These are phyloP conservation scores for Chalciporus pseudorubinellus DNA, from an alignment of 768 basidiomycete species.

Conservation along the genomic window DNA sequence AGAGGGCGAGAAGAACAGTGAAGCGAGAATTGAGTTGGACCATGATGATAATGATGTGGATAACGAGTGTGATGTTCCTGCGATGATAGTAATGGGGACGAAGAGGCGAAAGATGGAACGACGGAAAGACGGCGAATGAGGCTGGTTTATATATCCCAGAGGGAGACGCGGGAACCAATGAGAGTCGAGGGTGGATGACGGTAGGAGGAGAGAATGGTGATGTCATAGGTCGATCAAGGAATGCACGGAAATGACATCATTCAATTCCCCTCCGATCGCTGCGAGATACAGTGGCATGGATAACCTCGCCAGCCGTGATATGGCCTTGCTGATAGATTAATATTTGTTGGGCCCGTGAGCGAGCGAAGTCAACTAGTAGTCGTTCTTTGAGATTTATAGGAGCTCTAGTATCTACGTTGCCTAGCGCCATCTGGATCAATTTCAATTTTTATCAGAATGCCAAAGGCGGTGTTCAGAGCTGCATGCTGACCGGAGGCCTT, in stretches of 20 bases:
- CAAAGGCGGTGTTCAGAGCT: too few relatives aligned
- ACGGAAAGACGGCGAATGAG: background rate
- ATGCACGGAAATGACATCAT: background rate
- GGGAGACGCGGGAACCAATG: background rate
- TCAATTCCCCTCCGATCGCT: background rate
- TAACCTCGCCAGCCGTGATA: too few relatives aligned
- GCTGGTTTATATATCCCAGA: slow-evolving; percentile 22
- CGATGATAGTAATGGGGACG: slow-evolving; percentile 13
- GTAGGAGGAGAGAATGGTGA: background rate
- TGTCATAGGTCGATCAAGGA: background rate
- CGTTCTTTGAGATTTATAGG: too few relatives aligned
- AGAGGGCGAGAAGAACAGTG: slow-evolving; percentile 28
- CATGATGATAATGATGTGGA: slow-evolving; percentile 28
- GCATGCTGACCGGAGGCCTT: too few relatives aligned
- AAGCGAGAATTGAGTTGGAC: slow-evolving; percentile 30
- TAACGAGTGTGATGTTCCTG: slow-evolving; percentile 24
- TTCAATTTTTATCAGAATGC: too few relatives aligned
- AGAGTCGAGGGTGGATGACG: slow-evolving; percentile 5
- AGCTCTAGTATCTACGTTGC: too few relatives aligned
- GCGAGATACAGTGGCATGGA: background rate
- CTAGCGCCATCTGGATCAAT: too few relatives aligned
- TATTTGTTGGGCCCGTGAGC: too few relatives aligned
- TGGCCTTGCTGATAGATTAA: too few relatives aligned
- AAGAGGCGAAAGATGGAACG: slow-evolving; percentile 5
- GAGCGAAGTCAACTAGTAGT: too few relatives aligned